Evolutionary conservation across 2,329 filamentous ascomycete genomes (phyloP).

Genomic region (Aureobasidium sp.): DNA sequence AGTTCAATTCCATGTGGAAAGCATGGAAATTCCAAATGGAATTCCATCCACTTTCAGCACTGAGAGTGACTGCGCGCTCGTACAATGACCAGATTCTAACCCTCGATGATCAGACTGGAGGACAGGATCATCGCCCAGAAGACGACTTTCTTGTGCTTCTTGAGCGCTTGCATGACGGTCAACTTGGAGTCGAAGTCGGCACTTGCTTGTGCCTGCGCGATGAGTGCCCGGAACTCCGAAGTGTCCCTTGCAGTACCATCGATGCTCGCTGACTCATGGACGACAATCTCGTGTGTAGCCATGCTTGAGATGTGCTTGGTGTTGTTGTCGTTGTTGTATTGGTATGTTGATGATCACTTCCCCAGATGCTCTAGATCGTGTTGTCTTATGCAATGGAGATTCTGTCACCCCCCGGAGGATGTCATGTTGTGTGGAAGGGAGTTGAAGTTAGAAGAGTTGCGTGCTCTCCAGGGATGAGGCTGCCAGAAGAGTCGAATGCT

Average conservation of each 20-base stretch:
- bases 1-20: too few relatives aligned
- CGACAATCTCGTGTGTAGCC: not conserved
- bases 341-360: not conserved
- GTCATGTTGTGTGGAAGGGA: not conserved
- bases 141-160: constrained; percentile 37
- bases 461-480: not conserved
- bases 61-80: not conserved
- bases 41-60: too few relatives aligned
- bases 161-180: constrained; percentile 20
- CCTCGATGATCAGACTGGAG: constrained; percentile 50
- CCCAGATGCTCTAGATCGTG: not conserved
- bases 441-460: not conserved
- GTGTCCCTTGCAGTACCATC: not conserved
- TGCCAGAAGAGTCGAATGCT: too few relatives aligned
- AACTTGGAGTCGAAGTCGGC: not conserved
- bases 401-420: not conserved
- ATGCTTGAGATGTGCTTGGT: not conserved
- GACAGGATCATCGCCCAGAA: constrained; percentile 54
- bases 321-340: not conserved
- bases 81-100: not conserved
- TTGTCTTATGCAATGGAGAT: not conserved
- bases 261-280: not conserved
- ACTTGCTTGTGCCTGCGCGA: not conserved
- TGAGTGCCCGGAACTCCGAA: not conserved
- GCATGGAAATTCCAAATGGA: too few relatives aligned